phyloP scores from a whole-genome alignment of 2,329 filamentous ascomycete species.

The Chrysosphaeria jannelii region DNA sequence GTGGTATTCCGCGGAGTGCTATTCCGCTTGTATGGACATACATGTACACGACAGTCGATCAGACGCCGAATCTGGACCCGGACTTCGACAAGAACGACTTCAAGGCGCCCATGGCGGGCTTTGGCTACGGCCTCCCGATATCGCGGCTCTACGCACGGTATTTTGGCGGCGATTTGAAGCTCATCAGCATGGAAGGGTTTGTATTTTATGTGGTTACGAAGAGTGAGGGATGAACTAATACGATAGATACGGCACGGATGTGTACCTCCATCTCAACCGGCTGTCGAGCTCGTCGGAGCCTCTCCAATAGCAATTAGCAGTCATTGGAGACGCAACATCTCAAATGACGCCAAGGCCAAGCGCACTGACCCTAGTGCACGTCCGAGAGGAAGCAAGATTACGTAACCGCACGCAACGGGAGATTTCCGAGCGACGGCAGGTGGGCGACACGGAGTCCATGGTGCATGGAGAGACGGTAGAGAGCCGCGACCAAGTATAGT shows the following conservation, averaged over 20 bases:
- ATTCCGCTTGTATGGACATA: constrained; percentile 99
- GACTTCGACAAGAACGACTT: constrained; percentile 99
- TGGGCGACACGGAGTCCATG: constrained; percentile 60
- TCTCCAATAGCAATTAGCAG: constrained; percentile 76
- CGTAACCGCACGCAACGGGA: constrained; percentile 24
- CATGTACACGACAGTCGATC: constrained; percentile 97
- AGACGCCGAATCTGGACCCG: constrained; percentile 78
- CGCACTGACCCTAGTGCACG: constrained; percentile 14
- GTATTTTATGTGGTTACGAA: constrained; percentile 8
- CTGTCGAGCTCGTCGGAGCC: constrained; percentile 88
- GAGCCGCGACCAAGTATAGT: no score
- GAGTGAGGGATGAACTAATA: constrained; percentile 1
- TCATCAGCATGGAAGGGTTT: constrained; percentile 99
- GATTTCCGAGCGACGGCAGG: constrained; percentile 64
- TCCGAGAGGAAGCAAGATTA: constrained; percentile 35
- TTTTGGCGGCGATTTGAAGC: constrained; percentile 85
- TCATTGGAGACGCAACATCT: constrained; percentile 46
- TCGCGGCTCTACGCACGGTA: constrained; percentile 83
- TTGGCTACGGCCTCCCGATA: constrained; percentile 91
- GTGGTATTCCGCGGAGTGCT: constrained; percentile 71
- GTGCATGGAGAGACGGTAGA: no score
- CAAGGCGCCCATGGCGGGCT: constrained; percentile 96
- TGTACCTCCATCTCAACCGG: constrained; percentile 91
- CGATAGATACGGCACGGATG: constrained; percentile 76
- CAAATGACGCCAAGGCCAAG: constrained; percentile 22